These are phyloP conservation scores for Pyrus bretschneideri DNA, from an alignment of 306 rosid genomes.

Conservation along the genomic window DNA sequence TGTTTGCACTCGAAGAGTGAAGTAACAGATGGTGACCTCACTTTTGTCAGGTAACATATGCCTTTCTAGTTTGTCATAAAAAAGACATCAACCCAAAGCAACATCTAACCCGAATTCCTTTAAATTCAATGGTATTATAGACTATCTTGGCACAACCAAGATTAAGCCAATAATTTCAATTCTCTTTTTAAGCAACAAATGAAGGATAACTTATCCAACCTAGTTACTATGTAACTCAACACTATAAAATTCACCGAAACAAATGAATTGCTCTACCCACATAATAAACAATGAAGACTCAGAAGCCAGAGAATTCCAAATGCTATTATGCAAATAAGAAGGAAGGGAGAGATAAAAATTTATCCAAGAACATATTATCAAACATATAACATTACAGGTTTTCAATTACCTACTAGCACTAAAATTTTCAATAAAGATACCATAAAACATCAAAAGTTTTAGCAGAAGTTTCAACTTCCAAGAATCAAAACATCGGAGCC, in stretches of 20 bases:
- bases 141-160: not conserved
- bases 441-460: not conserved
- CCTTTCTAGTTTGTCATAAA: not conserved
- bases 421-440: not conserved
- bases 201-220: not conserved
- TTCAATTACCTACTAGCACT: not conserved
- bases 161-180: not conserved
- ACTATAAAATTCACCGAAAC: not conserved
- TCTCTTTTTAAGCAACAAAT: not conserved
- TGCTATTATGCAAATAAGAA: not conserved
- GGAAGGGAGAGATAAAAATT: not conserved
- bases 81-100: not conserved
- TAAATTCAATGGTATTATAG: not conserved
- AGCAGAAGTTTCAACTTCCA: not conserved
- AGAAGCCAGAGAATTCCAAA: not conserved
- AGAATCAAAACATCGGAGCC: not conserved
- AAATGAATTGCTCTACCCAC: not conserved
- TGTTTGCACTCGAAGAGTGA: not conserved
- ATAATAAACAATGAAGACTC: not conserved
- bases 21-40: not conserved
- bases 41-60: not conserved
- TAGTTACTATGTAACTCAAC: not conserved
- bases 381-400: not conserved
- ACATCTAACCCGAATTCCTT: not conserved
- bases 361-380: not conserved